Conservation (phyloP, 768 basidiomycete genomes). For the Mycena chlorophos region DNA sequence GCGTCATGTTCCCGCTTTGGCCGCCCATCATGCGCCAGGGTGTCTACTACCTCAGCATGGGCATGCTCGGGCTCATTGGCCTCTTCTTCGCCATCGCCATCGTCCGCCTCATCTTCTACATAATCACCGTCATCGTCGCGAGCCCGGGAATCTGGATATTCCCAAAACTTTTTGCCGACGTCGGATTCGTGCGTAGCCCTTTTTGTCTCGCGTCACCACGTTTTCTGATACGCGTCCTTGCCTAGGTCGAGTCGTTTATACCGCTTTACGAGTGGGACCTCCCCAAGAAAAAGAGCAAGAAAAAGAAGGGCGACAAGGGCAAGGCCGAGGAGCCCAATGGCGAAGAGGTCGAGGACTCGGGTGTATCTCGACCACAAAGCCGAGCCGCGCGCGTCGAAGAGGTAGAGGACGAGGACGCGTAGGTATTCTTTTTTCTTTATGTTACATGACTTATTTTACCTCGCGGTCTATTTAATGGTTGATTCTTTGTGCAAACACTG, state of each 20-base stretch:
- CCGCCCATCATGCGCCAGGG: slow-evolving; percentile 89
- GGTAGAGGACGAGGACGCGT: slow-evolving; percentile 44
- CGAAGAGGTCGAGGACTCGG: slow-evolving; percentile 49
- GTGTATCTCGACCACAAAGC: slow-evolving; percentile 41
- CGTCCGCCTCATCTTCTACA: slow-evolving; percentile 88
- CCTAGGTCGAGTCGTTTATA: slow-evolving; percentile 95
- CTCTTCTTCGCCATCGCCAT: slow-evolving; percentile 90
- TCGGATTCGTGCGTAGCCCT: slow-evolving; percentile 82
- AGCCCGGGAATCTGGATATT: slow-evolving; percentile 98
- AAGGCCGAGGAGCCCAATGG: slow-evolving; percentile 33
- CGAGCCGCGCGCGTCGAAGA: slow-evolving; percentile 49
- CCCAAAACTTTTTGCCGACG: slow-evolving; percentile 96
- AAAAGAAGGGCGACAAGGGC: slow-evolving; percentile 44
- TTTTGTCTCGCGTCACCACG: background rate
- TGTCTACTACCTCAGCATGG: slow-evolving; percentile 93
- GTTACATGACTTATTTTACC: slow-evolving; percentile 9
- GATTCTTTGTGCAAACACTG: too few species aligned
- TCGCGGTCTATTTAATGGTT: background rate
- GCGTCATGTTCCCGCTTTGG: slow-evolving; percentile 99
- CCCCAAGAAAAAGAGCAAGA: slow-evolving; percentile 39
- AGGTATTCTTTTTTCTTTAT: slow-evolving; percentile 31
- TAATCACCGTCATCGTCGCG: slow-evolving; percentile 83
- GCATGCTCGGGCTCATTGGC: slow-evolving; percentile 82
- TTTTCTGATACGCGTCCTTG: background rate
- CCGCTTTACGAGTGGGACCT: slow-evolving; percentile 69